Base-by-base conservation (phyloP, 169 alveolate genomes). In the Plasmodium fragile region DNA sequence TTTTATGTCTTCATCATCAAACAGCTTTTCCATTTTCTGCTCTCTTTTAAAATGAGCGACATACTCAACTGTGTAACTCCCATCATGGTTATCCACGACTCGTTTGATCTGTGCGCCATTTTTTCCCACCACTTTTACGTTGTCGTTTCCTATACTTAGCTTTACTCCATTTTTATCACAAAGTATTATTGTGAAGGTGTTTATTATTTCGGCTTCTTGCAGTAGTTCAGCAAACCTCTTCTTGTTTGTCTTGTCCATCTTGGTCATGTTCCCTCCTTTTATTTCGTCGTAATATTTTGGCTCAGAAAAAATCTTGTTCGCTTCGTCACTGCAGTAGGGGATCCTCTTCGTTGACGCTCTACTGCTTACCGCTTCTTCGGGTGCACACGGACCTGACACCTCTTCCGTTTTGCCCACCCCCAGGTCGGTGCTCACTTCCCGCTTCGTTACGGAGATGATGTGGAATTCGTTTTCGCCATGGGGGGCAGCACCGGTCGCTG, bases 91-190 rank as follows among this genome's bases (percentile, higher is more conserved):
- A 22, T 92, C 95, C 30, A 84, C 78, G n/a, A 92, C 92, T 3
- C 83, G 78, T 82, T 92, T 92, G 13, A 92, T 92, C 52, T 92
- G 43, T 22, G 93, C 92, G 2, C 95, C 95, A 18, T 73, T 82
- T 41, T 82, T 83, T 5, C 93, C 95, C 39, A 83, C 72, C 36
- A 92, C 95, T 45, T 83, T 83, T 65, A 92, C 81, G 52, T 72
- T 82, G 22, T 92, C 93, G 49, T 83, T 83, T 28, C 95, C 95
- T 1, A 91, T 91, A 11, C 71, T 25, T 81, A 91, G 49, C 78
- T 90, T 91, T 81, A 80, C 92, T 16, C 94, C 94, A 91, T 91
- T 13, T 13, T 70, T 59, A n/a, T 91, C 94, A 81, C 22, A 80
- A 30, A 91, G 72, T 30, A 91, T 75, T 7, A 91, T 16, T 16